Evolutionary conservation across 2,329 filamentous ascomycete species (phyloP), one percentile per base, ranked within the genome.

Genomic region (Coniochaeta ligniaria): DNA sequence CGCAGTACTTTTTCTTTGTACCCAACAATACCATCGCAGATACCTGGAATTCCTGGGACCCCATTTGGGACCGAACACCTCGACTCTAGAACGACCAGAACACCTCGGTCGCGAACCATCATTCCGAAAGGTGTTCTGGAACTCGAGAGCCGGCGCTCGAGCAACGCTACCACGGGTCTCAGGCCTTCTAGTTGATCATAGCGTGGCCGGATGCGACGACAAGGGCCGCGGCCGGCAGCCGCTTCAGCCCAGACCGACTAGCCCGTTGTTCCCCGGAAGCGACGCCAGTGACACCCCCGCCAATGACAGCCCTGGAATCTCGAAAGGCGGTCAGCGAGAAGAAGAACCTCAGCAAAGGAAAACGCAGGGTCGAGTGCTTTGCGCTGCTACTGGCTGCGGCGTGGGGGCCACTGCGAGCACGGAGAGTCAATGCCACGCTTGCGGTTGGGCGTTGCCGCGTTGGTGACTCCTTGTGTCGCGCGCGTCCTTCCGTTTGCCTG

Each of bases 371-470:
- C 14, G 54, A 22, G 11, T 22, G 16, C 54, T 57, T 28, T 35
- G 26, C 9, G n/a, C 17, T 38, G 16, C 33, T 22, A 57, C 54
- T 57, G 54, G 54, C 33, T 57, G 54, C 54, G n/a, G 54, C 31
- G 31, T 35, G 28, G 54, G 54, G 54, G 33, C 31, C 54, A 57
- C 31, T 57, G 54, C 54, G 54, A 57, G 35, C 54, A 57, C 54
- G 33, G 54, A 35, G 54, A n/a, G 54, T 57, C 31, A 38, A 55
- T 35, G 31, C 26, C 26, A 33, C 50, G 31, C 50, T 57, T 35
- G 54, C 14, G 31, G 35, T 36, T 36, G 31, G 54, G 14, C 26
- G 31, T 24, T 38, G 12, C 7, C 38, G 14, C 26, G 31, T 24
- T 38, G 12, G n/a, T 57, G 31, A 57, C 31, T 38, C 54, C 31